phyloP scores from a whole-genome alignment of 768 basidiomycete genomes.

The Termitomyces sp. region DNA sequence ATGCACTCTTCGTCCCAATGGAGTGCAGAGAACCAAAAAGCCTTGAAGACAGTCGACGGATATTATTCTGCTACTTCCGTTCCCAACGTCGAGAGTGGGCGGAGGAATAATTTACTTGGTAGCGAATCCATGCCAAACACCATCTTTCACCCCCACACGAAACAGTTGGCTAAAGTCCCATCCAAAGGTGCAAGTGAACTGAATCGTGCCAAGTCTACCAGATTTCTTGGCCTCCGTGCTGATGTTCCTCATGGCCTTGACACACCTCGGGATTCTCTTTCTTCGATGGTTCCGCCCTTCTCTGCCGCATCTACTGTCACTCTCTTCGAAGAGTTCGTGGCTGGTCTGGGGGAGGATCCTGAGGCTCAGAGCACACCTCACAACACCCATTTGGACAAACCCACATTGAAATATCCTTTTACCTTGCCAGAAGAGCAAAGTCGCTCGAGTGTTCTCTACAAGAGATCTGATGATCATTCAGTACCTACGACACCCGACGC shows the following conservation, averaged over 20 bases:
- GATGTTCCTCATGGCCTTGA: slow-evolving; percentile 45
- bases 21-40: slow-evolving; percentile 49
- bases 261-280: slow-evolving; percentile 47
- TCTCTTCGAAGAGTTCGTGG: slow-evolving; percentile 51
- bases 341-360: slow-evolving; percentile 37
- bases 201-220: slow-evolving; percentile 34
- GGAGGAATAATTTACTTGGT: slow-evolving; percentile 44
- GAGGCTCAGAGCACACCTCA: slow-evolving; percentile 63
- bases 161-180: slow-evolving; percentile 31
- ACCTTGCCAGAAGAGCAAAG: slow-evolving; percentile 29
- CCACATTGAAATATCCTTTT: slow-evolving; percentile 24
- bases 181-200: slow-evolving; percentile 13
- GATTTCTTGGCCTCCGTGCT: slow-evolving; percentile 39
- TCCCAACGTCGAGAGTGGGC: slow-evolving; percentile 32
- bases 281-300: slow-evolving; percentile 29
- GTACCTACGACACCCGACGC: slow-evolving; percentile 16
- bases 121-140: slow-evolving; percentile 32
- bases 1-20: slow-evolving; percentile 43
- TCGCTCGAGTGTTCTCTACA: slow-evolving; percentile 61
- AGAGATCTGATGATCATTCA: slow-evolving; percentile 48
- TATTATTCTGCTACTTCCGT: slow-evolving; percentile 27
- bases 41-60: slow-evolving; percentile 36
- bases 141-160: slow-evolving; percentile 19
- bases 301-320: slow-evolving; percentile 60
- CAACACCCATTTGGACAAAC: slow-evolving; percentile 34